Percentiles rank a stretch among this genome's conserved stretches.
phyloP scores from a whole-genome alignment of 2,329 filamentous ascomycete genomes.

The Phyllosticta capitalensis region DNA sequence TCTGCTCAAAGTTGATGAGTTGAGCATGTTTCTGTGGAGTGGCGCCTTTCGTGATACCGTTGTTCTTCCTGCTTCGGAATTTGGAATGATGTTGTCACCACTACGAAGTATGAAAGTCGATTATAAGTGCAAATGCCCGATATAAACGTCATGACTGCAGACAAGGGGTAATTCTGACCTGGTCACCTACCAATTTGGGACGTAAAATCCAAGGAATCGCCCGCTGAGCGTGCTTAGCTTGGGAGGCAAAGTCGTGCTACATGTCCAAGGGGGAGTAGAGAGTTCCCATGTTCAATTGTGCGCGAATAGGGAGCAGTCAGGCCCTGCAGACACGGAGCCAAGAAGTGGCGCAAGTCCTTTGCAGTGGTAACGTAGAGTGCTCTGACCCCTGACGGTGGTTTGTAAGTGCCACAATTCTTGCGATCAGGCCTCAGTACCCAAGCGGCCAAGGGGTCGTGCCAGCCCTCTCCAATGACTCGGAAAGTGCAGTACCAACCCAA shows the following conservation, averaged over 20 bases:
- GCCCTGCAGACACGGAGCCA: no score
- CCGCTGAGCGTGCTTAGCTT: background rate
- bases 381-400: no score
- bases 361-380: no score
- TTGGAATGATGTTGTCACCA: background rate
- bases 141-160: background rate
- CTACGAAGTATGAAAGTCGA: background rate
- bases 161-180: background rate
- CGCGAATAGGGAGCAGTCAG: no score
- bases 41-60: background rate
- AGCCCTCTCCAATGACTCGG: background rate
- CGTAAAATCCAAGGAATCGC: no score
- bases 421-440: no score
- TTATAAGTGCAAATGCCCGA: background rate
- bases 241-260: background rate
- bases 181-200: background rate
- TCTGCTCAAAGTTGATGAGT: background rate
- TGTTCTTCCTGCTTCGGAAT: background rate
- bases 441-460: no score
- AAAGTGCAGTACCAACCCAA: background rate
- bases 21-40: background rate
- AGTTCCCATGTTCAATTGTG: no score
- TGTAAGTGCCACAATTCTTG: no score
- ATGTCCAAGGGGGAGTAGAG: no score
- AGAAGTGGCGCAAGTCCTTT: no score